Conservation (phyloP, 495 filamentous ascomycete genomes). For the Clohesyomyces aquaticus region DNA sequence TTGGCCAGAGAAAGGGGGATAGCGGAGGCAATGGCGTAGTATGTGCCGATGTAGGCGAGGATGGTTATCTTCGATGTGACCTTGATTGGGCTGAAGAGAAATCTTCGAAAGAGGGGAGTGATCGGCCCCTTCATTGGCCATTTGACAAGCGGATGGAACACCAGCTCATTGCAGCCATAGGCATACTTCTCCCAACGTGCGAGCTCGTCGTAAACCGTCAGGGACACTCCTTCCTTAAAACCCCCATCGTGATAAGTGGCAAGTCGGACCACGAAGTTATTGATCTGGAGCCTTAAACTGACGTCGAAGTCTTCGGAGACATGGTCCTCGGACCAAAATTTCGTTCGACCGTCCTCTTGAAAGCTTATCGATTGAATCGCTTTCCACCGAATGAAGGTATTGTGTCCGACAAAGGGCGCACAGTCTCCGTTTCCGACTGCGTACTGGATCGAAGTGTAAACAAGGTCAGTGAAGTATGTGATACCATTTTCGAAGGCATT, state of each 20-base stretch:
- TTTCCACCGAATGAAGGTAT: conserved; percentile 42
- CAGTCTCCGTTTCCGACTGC: conserved; percentile 79
- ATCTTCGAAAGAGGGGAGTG: conserved; percentile 40
- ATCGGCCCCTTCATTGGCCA: conserved; percentile 38
- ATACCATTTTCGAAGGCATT: conserved; percentile 55
- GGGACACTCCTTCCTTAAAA: conserved; percentile 78
- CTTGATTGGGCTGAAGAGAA: conserved; percentile 41
- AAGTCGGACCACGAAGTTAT: conserved; percentile 70
- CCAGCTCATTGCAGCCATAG: conserved; percentile 76
- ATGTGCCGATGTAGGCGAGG: conserved; percentile 43
- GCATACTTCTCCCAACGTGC: conserved; percentile 82
- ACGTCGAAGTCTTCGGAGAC: conserved; percentile 83
- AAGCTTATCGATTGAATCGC: conserved; percentile 46
- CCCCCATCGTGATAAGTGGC: conserved; percentile 73
- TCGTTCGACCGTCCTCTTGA: conserved; percentile 71
- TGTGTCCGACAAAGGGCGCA: conserved; percentile 58
- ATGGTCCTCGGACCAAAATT: conserved; percentile 79
- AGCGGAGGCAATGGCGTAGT: conserved; percentile 52
- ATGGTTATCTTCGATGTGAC: conserved; percentile 43
- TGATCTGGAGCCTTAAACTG: conserved; percentile 72
- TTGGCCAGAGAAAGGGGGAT: conserved; percentile 48
- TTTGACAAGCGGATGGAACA: conserved; percentile 66
- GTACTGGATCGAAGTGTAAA: conserved; percentile 75
- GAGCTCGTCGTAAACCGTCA: conserved; percentile 78
- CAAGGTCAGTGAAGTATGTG: conserved; percentile 78